Conservation (phyloP, 176 grass and related monocot genomes). For the Oryza meyeriana region DNA sequence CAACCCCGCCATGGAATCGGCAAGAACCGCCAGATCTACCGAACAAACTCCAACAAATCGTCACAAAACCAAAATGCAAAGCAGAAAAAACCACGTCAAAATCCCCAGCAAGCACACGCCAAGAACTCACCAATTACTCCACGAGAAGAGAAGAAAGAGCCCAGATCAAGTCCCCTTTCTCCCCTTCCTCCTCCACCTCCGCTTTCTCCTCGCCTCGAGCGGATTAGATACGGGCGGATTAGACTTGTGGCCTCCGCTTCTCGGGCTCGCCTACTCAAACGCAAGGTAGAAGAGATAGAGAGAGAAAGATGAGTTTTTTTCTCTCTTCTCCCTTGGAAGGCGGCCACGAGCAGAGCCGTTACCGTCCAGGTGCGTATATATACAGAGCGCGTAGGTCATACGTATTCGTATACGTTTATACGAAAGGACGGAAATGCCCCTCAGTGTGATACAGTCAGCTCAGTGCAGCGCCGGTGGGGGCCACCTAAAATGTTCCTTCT, state of each 20-base stretch:
- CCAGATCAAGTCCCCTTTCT: background rate
- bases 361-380: background rate
- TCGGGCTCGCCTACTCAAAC: slow-evolving; percentile 39
- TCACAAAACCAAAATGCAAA: slow-evolving; percentile 9
- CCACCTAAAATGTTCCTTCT: background rate
- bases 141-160: background rate
- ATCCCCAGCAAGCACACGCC: background rate
- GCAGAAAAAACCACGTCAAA: background rate
- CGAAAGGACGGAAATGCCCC: background rate
- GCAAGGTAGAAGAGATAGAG: background rate
- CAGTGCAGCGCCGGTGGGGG: slow-evolving; percentile 6
- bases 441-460: background rate
- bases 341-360: slow-evolving; percentile 14
- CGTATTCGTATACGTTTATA: background rate
- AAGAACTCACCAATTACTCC: slow-evolving; percentile 19
- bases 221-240: slow-evolving; percentile 35
- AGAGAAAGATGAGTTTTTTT: background rate
- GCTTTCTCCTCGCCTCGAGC: background rate
- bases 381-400: background rate
- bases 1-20: background rate
- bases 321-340: background rate
- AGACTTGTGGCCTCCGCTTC: slow-evolving; percentile 38
- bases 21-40: slow-evolving; percentile 30
- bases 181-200: background rate
- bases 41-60: background rate